Percentiles rank a stretch among this genome's conserved stretches.
Evolutionary conservation across 768 basidiomycete species (phyloP).

Genomic region (Psilocybe subaeruginosa): DNA sequence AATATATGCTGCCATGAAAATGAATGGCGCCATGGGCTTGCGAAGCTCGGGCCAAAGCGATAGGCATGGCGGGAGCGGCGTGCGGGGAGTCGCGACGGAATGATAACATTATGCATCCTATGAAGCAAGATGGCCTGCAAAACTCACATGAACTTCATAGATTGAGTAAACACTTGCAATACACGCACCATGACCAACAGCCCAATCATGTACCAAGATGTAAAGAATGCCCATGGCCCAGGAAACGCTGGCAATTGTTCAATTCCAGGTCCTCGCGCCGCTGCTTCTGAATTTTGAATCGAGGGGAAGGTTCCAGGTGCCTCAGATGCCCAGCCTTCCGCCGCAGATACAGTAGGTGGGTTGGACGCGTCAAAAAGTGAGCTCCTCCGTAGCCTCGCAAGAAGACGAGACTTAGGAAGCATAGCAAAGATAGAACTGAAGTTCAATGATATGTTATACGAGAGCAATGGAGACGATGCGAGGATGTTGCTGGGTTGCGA

Average conservation of each 20-base stretch:
- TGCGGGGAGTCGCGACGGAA: conserved; percentile 54
- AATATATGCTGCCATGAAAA: conserved; percentile 30
- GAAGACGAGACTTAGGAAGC: conserved; percentile 24
- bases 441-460: conserved; percentile 48
- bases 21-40: conserved; percentile 19
- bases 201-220: conserved; percentile 72
- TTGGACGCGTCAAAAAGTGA: conserved; percentile 12
- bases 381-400: conserved; percentile 15
- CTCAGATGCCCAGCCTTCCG: conserved; percentile 14
- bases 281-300: not conserved
- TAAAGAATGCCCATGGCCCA: conserved; percentile 73
- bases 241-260: conserved; percentile 37
- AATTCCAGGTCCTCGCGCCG: not conserved
- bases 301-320: conserved; percentile 1
- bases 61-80: conserved; percentile 29
- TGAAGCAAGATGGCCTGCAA: conserved; percentile 70
- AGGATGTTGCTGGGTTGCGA: not conserved
- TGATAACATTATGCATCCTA: conserved; percentile 77
- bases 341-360: conserved; percentile 12
- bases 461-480: conserved; percentile 13
- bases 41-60: conserved; percentile 23
- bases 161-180: not conserved
- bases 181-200: conserved; percentile 63
- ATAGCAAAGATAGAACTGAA: conserved; percentile 46
- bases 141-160: not conserved